These are phyloP conservation scores for Cyberlindnera meyerae DNA, from an alignment of 805 yeast species.

Conservation along the genomic window DNA sequence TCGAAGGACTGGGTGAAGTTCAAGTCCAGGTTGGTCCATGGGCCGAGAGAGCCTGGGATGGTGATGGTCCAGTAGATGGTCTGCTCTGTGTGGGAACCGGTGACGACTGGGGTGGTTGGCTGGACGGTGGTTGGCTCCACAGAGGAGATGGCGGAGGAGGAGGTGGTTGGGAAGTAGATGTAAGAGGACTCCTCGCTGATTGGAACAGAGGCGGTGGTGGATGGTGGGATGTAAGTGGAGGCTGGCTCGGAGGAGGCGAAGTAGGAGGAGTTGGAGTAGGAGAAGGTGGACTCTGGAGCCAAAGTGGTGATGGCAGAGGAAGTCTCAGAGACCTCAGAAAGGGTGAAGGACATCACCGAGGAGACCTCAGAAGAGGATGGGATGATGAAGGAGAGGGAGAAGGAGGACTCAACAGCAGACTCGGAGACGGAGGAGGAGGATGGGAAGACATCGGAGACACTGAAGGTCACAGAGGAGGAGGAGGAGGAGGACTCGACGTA, in stretches of 20 bases:
- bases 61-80: not conserved
- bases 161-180: too few relatives aligned
- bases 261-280: not conserved
- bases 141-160: not conserved
- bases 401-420: too few relatives aligned
- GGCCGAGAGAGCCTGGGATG: not conserved
- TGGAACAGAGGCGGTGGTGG: too few relatives aligned
- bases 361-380: not conserved
- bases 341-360: not conserved
- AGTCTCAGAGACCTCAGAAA: conserved; percentile 1
- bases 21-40: not conserved
- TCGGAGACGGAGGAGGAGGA: too few relatives aligned
- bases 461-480: too few relatives aligned
- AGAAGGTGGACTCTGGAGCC: not conserved
- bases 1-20: not conserved
- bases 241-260: not conserved
- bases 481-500: too few relatives aligned
- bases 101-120: not conserved
- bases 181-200: too few relatives aligned
- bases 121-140: not conserved
- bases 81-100: not conserved
- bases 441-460: too few relatives aligned
- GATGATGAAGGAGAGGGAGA: too few relatives aligned
- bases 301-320: not conserved
- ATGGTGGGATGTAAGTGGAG: too few relatives aligned